Base-by-base conservation (phyloP, 2,329 filamentous ascomycete species). In the Gnomoniopsis sp. region DNA sequence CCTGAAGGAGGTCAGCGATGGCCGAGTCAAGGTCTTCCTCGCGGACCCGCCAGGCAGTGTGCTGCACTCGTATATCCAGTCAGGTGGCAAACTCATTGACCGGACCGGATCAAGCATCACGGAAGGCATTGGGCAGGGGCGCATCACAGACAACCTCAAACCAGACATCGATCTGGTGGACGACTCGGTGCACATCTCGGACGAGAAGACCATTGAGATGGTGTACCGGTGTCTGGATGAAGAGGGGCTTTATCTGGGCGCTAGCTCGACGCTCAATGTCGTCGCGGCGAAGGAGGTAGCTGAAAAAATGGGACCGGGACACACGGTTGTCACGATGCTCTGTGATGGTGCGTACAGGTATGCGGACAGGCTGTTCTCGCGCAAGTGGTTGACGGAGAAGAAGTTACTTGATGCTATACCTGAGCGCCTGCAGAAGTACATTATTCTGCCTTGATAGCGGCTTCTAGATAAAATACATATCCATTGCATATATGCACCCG, bases 291-390 rank as follows among this genome's bases (percentile, higher is more conserved):
- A 93, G 77, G 91, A 98, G 75, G 88, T 97, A 33, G 95, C 95
- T 0, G 87, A 95, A 81, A 91, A 90, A 76, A 77, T 99, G 62
- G 95, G 95, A 34, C 88, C 86, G 66, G 93, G 93, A 11, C 85
- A 93, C 73, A 97, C 90, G 0, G 89, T 99, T 23, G 95, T 98
- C 49, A 99, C 95, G 1, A 84, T 98, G 58, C 82, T 99, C 48
- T 96, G 91, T 70, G 95, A 99, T 71, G 95, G 95, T 61, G 95
- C 95, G n/a, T 98, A 99, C 72, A 80, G 95, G 69, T 99, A 99
- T 72, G 95, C 95, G 6, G 95, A 99, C 64, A 82, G 95, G 38
- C 74, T 99, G 62, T 99, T 99, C 77, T 96, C 91, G 49, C 86
- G 85, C 73, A 93, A 89, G 74, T 99, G 95, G 95, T 76, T 99